Evolutionary conservation across 164 flowering plant species (phyloP), one percentile per base, ranked within the genome.

Genomic region (Tetrastigma voinierianum): DNA sequence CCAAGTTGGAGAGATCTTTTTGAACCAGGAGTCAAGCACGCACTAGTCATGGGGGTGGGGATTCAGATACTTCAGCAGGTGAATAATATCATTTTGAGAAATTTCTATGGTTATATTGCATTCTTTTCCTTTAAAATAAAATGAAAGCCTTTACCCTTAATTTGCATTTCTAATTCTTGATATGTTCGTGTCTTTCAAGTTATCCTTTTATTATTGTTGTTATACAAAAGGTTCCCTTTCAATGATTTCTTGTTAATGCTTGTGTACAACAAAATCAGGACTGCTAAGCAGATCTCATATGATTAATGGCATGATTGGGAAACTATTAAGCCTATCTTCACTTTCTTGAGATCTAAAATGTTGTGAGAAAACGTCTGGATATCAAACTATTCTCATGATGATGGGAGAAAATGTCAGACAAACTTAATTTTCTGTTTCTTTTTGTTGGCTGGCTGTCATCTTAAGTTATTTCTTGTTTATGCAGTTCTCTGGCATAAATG

Each of bases 401-500:
- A 32, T 32, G 19, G 51, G 51, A 49, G 16, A 51, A 14, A 43
- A 40, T 14, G 16, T 43, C 25, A 40, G 47, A n/a, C 51, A 10
- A 57, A 17, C 10, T 54, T 25, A 25, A 32, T 65, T 17, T 21
- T 59, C 13, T 49, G 3, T 19, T 1, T 49, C 9, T 23, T 59
- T 62, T 45, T 52, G 13, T 54, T 53, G 20, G 40, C 52, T 17
- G 15, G 21, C 61, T 46, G 17, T 6, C 55, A 46, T 64, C 48
- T 19, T 32, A 61, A 49, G 25, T 51, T 46, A 16, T 60, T 44
- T 59, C 46, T 66, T 70, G 20, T 46, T 14, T 58, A 18, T 85
- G 73, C 84, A 93, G 98, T 90, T 94, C 74, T 74, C 97, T 70
- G 97, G 97, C 54, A 94, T 94, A 76, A 91, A 87, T 76, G 98